phyloP scores from a whole-genome alignment of 305 asterid genomes.

The Plantago lanceolata region DNA sequence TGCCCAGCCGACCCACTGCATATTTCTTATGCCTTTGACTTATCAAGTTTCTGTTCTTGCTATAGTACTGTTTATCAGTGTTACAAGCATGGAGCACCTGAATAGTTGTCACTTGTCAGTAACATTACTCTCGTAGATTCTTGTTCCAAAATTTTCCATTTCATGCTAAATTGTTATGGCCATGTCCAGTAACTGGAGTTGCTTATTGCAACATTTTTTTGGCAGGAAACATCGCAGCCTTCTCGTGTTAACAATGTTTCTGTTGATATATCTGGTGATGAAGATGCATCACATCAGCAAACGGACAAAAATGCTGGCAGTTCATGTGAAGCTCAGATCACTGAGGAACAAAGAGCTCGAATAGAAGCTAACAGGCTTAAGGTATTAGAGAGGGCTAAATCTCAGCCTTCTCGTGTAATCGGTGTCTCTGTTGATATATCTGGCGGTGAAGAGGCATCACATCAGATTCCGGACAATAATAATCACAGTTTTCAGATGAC shows the following conservation, averaged over 20 bases:
- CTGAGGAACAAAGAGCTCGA: slow-evolving; percentile 67
- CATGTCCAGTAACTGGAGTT: not conserved
- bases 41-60: too few species aligned
- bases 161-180: not conserved
- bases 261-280: slow-evolving; percentile 24
- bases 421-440: slow-evolving; percentile 24
- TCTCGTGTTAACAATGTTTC: slow-evolving; percentile 22
- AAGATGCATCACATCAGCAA: slow-evolving; percentile 25
- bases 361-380: slow-evolving; percentile 67
- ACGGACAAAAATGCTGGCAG: slow-evolving; percentile 19
- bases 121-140: too few species aligned
- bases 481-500: slow-evolving; percentile 24
- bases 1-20: too few species aligned
- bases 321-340: not conserved
- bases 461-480: slow-evolving; percentile 17
- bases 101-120: too few species aligned
- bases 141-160: not conserved
- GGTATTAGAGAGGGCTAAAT: slow-evolving; percentile 63
- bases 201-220: slow-evolving; percentile 1
- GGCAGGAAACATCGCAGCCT: slow-evolving; percentile 44
- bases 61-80: too few species aligned
- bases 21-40: too few species aligned
- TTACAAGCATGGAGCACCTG: too few species aligned
- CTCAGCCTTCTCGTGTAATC: slow-evolving; percentile 13
- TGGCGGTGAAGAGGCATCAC: slow-evolving; percentile 26